Evolutionary conservation across 2,329 filamentous ascomycete species (phyloP), one percentile per base, ranked within the genome.

Genomic region (Amylocarpus encephaloides): DNA sequence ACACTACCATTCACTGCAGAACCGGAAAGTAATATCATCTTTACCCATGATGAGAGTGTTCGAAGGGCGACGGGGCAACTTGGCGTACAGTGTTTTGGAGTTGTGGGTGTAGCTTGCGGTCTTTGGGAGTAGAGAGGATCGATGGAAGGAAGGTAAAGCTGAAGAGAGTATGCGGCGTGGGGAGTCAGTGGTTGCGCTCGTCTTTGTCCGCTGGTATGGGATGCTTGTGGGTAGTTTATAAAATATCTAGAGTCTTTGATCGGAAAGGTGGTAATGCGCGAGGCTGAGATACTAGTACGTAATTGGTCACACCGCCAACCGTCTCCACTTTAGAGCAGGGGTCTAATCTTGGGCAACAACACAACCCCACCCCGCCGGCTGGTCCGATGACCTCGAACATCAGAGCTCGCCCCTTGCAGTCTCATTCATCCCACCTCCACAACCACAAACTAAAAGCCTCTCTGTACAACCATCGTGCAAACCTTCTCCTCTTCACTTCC

Each of bases 21-120:
- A 98, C 65, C 88, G 86, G 72, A 97, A 98, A 43, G 88, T 90
- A 70, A 97, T 91, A 70, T 95, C 89, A 71, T 92, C 83, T 58
- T 75, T 73, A 63, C 76, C 77, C 22, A 26, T 26, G 22, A 26
- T 26, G 22, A 7, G 7, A 26, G 22, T 26, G 22, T 26, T 26
- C 22, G 22, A 26, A 7, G 22, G 22, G 4, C 7, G 22, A 7
- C 7, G 7, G 22, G 22, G 22, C 22, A 26, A 26, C 22, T 26
- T 26, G 22, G 22, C 7, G 22, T 26, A 7, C 22, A 26, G 7
- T 26, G 4, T 26, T 26, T 4, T 26, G 22, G 4, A 4, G 22
- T 26, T 26, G 22, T n/a, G 22, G 22, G 4, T 26, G 22, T 26
- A 26, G 22, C 7, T 26, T 26, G 22, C 7, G 22, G 22, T 26